These are phyloP conservation scores for Sugiyamaella smithiae DNA, from an alignment of 805 yeast genomes.

Conservation along the genomic window DNA sequence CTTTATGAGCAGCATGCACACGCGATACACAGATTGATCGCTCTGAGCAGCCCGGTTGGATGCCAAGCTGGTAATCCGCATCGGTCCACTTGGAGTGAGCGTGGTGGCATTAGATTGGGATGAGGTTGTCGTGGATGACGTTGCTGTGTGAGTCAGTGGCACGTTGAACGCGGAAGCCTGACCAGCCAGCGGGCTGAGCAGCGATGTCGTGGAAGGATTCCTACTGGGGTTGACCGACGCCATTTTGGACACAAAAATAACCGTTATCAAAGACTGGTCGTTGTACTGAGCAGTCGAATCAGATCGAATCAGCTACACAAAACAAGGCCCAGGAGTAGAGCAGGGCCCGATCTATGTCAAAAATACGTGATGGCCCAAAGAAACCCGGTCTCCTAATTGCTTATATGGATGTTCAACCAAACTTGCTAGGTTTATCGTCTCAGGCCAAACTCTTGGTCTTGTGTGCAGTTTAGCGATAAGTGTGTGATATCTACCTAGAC, in stretches of 20 bases:
- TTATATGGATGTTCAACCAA: no score
- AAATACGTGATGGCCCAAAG: no score
- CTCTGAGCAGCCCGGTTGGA: conserved; percentile 24
- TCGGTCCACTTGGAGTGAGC: conserved; percentile 3
- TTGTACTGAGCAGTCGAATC: no score
- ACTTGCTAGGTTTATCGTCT: no score
- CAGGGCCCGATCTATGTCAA: no score
- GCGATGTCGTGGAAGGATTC: conserved; percentile 5
- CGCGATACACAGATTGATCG: conserved; percentile 28
- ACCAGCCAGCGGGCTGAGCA: conserved; percentile 2
- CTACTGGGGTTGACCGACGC: conserved; percentile 4
- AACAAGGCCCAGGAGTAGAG: no score
- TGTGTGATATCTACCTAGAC: no score
- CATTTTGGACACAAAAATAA: not conserved
- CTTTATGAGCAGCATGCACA: conserved; percentile 24
- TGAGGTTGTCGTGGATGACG: not conserved
- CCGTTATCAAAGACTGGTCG: no score
- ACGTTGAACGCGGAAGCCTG: not conserved
- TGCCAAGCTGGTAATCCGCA: conserved; percentile 10
- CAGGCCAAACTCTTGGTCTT: no score
- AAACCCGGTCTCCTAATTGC: no score
- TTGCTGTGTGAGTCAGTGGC: not conserved
- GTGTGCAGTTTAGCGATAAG: no score
- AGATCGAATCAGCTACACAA: no score
- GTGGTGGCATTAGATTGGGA: not conserved